These are phyloP conservation scores for cucumber (Cucumis sativus) DNA, from an alignment of 306 rosid genomes.

Conservation along the genomic window Cucumber_9930_V3 NC_026655.2:21739001-21739500, in stretches of 20 bases:
- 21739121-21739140: too few species aligned
- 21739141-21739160: neutral
- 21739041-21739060: too few species aligned
- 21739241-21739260: conserved; percentile 49
- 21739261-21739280: conserved; percentile 62
- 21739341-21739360: conserved; percentile 68
- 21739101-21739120: too few species aligned
- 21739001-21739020: too few species aligned
- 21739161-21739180: neutral
- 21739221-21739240: conserved; percentile 57
- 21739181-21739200: neutral
- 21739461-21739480: conserved; percentile 13
- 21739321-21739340: conserved; percentile 60
- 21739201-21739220: neutral
- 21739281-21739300: conserved; percentile 56
- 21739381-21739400: conserved; percentile 67
- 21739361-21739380: conserved; percentile 76
- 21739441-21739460: neutral
- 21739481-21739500: conserved; percentile 66
- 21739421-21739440: conserved; percentile 30
- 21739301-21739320: conserved; percentile 41
- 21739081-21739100: too few species aligned
- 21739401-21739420: conserved; percentile 57
- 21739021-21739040: too few species aligned
- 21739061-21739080: too few species aligned